Evolutionary conservation across 2,329 filamentous ascomycete genomes (phyloP).

Genomic region (Rutstroemia sp.): DNA sequence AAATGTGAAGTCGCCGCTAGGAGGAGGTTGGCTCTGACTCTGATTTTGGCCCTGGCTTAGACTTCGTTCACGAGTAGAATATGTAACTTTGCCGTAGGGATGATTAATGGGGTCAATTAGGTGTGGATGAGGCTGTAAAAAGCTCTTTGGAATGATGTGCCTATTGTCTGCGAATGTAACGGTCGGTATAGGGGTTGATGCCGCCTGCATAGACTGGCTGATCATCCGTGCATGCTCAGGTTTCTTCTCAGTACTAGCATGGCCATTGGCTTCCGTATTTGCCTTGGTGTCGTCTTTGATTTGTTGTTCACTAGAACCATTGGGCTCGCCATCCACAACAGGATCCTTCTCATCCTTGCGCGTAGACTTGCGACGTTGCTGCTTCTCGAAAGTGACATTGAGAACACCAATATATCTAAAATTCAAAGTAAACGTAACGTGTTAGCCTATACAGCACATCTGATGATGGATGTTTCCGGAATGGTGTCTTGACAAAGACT

Average conservation of each 20-base stretch:
- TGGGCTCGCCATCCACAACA: constrained; percentile 11
- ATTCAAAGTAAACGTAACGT: constrained; percentile 19
- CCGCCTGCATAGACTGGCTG: constrained; percentile 68
- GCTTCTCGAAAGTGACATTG: constrained; percentile 91
- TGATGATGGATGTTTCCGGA: neutral
- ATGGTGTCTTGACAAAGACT: constrained; percentile 18
- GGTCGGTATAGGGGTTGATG: constrained; percentile 64
- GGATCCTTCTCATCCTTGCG: constrained; percentile 42
- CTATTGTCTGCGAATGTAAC: constrained; percentile 92
- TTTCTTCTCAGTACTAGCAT: constrained; percentile 19
- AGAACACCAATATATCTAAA: constrained; percentile 89
- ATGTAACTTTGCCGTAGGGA: constrained; percentile 19
- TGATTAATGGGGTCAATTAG: constrained; percentile 23
- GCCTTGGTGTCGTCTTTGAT: constrained; percentile 5
- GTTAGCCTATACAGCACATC: constrained; percentile 14
- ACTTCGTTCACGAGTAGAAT: constrained; percentile 28
- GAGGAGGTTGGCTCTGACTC: constrained; percentile 11
- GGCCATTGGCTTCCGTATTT: neutral
- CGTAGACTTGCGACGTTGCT: constrained; percentile 56
- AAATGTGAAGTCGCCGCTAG: constrained; percentile 13
- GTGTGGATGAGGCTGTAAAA: constrained; percentile 57
- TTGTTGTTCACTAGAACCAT: constrained; percentile 15
- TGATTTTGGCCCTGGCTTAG: constrained; percentile 18
- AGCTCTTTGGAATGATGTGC: constrained; percentile 81
- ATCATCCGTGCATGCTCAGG: constrained; percentile 40